Evolutionary conservation across 768 basidiomycete genomes (phyloP).

Genomic region (Lanmaoa rubissima): DNA sequence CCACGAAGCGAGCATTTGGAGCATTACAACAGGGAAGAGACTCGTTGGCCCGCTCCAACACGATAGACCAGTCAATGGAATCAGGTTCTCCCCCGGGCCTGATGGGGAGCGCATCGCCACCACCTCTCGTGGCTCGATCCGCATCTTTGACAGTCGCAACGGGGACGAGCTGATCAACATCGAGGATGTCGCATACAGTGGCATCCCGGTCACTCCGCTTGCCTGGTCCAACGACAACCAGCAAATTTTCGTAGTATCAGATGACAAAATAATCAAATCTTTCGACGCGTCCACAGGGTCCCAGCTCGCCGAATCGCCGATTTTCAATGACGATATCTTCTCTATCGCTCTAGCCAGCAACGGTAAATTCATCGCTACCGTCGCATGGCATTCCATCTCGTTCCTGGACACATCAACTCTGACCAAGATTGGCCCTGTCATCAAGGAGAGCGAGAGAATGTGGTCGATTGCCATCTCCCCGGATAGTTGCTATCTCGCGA

Average conservation of each 20-base stretch:
- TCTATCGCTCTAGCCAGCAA: not conserved
- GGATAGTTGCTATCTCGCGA: not conserved
- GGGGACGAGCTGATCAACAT: not conserved
- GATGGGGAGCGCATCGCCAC: not conserved
- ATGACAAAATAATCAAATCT: not conserved
- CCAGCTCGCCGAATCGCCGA: not conserved
- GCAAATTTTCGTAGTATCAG: not conserved
- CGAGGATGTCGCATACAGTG: too few relatives aligned
- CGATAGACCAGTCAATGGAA: accelerated
- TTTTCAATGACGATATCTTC: not conserved
- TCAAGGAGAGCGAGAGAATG: accelerated
- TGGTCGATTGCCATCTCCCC: not conserved
- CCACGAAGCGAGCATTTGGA: not conserved
- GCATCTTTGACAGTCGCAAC: not conserved
- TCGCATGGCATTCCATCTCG: not conserved
- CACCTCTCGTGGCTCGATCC: not conserved
- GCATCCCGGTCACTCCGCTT: not conserved
- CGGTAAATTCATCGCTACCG: not conserved
- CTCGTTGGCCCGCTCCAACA: not conserved
- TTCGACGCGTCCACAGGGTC: not conserved
- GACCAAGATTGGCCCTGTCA: not conserved
- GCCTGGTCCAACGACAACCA: not conserved
- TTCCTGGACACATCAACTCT: not conserved
- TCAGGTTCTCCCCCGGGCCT: not conserved
- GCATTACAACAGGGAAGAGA: not conserved